Evolutionary conservation across 495 filamentous ascomycete species (phyloP).

Genomic region (Penicillium psychrofluorescens): DNA sequence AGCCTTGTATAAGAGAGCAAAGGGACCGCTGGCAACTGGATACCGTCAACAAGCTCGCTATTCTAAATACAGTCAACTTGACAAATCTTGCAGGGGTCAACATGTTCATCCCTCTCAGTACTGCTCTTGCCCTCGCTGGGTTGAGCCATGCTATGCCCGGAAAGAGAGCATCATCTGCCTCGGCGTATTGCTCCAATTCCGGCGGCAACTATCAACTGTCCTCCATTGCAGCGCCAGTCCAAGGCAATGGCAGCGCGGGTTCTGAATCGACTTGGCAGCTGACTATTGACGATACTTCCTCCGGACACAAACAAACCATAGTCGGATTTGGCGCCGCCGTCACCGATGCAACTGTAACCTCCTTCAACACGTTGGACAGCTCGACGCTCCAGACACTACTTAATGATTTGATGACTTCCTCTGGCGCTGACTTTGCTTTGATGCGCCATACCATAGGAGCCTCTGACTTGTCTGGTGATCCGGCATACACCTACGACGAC

Average conservation of each 20-base stretch:
- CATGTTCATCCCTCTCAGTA: no score
- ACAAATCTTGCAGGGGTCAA: no score
- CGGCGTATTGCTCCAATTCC: conserved; percentile 38
- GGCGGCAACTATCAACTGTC: conserved; percentile 38
- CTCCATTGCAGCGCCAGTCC: conserved; percentile 31
- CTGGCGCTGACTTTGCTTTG: conserved; percentile 41
- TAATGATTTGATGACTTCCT: conserved; percentile 37
- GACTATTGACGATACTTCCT: conserved; percentile 40
- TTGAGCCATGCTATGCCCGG: conserved; percentile 4
- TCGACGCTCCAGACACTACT: conserved; percentile 33
- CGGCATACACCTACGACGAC: conserved; percentile 48
- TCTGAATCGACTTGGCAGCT: conserved; percentile 38
- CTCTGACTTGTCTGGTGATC: conserved; percentile 42
- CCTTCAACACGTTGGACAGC: conserved; percentile 37
- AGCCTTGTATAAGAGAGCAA: no score
- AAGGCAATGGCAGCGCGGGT: conserved; percentile 32
- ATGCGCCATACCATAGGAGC: conserved; percentile 49
- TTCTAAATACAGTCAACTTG: no score
- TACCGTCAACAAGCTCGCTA: no score
- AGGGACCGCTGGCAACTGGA: no score
- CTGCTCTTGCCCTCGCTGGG: conserved; percentile 5
- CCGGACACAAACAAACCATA: conserved; percentile 43
- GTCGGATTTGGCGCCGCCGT: conserved; percentile 48
- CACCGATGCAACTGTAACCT: conserved; percentile 48
- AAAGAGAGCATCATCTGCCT: conserved; percentile 16